phyloP scores from a whole-genome alignment of 2,329 filamentous ascomycete genomes.

The Hypoxylon sp. region DNA sequence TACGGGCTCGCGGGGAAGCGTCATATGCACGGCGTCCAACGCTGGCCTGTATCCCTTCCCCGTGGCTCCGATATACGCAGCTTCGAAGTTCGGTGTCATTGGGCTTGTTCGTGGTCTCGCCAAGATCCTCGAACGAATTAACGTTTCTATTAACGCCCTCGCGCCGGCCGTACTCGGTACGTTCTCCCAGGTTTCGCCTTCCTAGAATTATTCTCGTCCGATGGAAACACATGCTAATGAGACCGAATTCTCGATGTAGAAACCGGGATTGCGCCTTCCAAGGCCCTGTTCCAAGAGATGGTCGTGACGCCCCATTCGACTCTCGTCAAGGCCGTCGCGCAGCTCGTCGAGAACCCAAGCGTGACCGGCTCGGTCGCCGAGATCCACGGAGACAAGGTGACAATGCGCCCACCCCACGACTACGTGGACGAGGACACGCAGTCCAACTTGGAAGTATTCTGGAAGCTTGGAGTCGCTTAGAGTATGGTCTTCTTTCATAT shows the following conservation, averaged over 20 bases:
- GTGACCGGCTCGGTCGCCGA: slow-evolving; percentile 58
- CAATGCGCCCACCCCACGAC: slow-evolving; percentile 53
- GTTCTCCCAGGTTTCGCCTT: neutral
- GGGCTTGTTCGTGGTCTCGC: slow-evolving; percentile 58
- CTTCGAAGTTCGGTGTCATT: slow-evolving; percentile 58
- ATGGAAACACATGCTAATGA: neutral
- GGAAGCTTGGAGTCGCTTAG: slow-evolving; percentile 57
- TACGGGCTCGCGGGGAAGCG: slow-evolving; percentile 51
- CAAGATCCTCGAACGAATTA: slow-evolving; percentile 47
- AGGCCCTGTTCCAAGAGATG: slow-evolving; percentile 57
- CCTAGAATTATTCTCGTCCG: neutral
- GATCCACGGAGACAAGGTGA: slow-evolving; percentile 59
- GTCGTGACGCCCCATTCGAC: slow-evolving; percentile 60
- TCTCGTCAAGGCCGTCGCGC: slow-evolving; percentile 52
- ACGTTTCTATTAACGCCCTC: slow-evolving; percentile 60
- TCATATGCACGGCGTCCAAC: slow-evolving; percentile 62
- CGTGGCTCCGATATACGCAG: slow-evolving; percentile 58
- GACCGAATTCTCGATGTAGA: slow-evolving; percentile 45
- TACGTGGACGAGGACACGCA: slow-evolving; percentile 57
- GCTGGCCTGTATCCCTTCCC: slow-evolving; percentile 61
- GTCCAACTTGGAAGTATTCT: slow-evolving; percentile 57
- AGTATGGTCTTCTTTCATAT: neutral
- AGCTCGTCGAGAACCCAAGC: slow-evolving; percentile 51
- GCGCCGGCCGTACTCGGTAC: slow-evolving; percentile 59
- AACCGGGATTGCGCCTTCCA: slow-evolving; percentile 55